A percentile compares a stretch with the other conserved stretches of the same genome.
Conservation (phyloP, 1,139 yeast species). For the Candida albicans region DNA sequence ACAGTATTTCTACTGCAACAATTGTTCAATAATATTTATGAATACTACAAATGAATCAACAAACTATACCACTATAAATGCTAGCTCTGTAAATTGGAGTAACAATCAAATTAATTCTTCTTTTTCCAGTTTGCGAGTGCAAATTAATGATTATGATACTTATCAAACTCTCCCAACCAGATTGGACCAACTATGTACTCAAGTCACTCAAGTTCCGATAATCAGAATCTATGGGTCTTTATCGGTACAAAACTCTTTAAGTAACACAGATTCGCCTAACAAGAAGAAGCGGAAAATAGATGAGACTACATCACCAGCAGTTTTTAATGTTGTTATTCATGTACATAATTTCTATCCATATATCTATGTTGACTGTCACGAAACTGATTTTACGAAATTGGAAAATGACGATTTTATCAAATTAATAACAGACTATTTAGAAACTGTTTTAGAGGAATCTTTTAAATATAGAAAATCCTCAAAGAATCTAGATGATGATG, state of each 20-base stretch:
- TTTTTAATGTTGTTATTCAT: slow-evolving; percentile 50
- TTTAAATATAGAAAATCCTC: slow-evolving; percentile 16
- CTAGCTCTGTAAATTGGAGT: slow-evolving; percentile 11
- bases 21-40: not conserved
- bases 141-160: slow-evolving; percentile 60
- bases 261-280: slow-evolving; percentile 4
- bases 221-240: slow-evolving; percentile 74
- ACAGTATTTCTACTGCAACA: too few relatives aligned
- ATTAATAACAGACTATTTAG: slow-evolving; percentile 20
- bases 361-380: slow-evolving; percentile 56
- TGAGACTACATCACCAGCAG: slow-evolving; percentile 7
- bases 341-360: slow-evolving; percentile 87
- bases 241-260: slow-evolving; percentile 21
- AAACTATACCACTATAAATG: slow-evolving; percentile 3
- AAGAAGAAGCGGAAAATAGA: slow-evolving; percentile 8
- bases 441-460: slow-evolving; percentile 19
- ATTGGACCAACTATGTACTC: slow-evolving; percentile 32
- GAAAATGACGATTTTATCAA: slow-evolving; percentile 14
- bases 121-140: slow-evolving; percentile 27
- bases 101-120: slow-evolving; percentile 6
- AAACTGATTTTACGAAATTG: slow-evolving; percentile 14
- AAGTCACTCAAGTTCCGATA: slow-evolving; percentile 62
- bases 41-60: slow-evolving; percentile 3
- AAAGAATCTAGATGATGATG: slow-evolving; percentile 12
- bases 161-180: slow-evolving; percentile 49